Conservation (phyloP, 129 eudicot genomes). For the Mikania micrantha region DNA sequence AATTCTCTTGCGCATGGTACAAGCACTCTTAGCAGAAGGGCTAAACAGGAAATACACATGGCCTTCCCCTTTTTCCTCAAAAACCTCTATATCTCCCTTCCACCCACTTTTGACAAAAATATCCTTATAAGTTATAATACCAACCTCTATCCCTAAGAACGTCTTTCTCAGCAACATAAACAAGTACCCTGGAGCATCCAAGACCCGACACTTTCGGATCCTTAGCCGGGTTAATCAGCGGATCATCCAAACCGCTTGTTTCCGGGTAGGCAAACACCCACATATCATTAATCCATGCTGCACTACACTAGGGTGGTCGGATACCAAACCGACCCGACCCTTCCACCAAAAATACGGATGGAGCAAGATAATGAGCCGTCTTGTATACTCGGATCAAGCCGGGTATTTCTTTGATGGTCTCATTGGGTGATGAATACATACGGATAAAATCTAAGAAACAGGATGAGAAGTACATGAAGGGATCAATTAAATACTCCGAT, state of each 20-base stretch:
- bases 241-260: slow-evolving; percentile 29
- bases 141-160: slow-evolving; percentile 17
- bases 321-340: slow-evolving; percentile 19
- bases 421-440: slow-evolving; percentile 10
- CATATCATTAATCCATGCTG: background rate
- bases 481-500: too few relatives aligned
- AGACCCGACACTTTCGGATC: slow-evolving; percentile 20
- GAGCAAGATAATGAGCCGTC: slow-evolving; percentile 23
- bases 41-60: slow-evolving; percentile 16
- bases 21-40: background rate
- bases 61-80: slow-evolving; percentile 4
- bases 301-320: background rate
- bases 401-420: slow-evolving; percentile 15
- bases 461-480: too few relatives aligned
- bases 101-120: slow-evolving; percentile 4
- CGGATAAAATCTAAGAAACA: too few relatives aligned
- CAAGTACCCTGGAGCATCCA: slow-evolving; percentile 16
- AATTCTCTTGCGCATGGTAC: slow-evolving; percentile 10
- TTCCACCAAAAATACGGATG: slow-evolving; percentile 58
- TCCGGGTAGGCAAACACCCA: slow-evolving; percentile 13
- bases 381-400: slow-evolving; percentile 20
- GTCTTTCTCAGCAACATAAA: slow-evolving; percentile 16
- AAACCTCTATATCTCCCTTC: background rate
- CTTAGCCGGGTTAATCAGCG: slow-evolving; percentile 19
- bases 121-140: background rate